Base-by-base conservation (phyloP, 2,329 filamentous ascomycete species). In the Coniochaeta sp. region DNA sequence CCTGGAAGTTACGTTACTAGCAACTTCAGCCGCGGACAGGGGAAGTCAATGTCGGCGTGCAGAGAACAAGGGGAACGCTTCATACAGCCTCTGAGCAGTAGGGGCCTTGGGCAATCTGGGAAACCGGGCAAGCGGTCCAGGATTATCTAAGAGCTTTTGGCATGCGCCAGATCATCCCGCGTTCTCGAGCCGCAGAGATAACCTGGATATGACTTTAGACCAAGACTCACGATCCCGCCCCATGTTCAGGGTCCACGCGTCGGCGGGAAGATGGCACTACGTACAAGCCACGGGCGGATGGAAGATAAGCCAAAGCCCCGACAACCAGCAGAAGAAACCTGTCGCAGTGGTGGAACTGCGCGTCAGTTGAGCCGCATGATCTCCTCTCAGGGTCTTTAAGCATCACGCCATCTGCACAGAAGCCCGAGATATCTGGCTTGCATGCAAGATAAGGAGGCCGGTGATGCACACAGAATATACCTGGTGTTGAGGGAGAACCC, bases 61-160 rank as follows among this genome's bases (percentile, higher is more conserved):
- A 38, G 16, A 20, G 2, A 6, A 42, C 38, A 26, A 18, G 18
- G 20, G 38, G 38, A 42, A 42, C 12, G 12, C 38, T 26, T 10
- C 20, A 42, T 12, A 26, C 26, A 14, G 38, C 4, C 12, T 26
- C 20, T 42, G 28, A n/a, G 26, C 14, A 31, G 16, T n/a, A 16
- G 10, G 9, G 20, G 31, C 13, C 47, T n/a, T 33, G 13, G 13
- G 47, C 31, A 49, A 49, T 49, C 16, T 49, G 47, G 47, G 12
- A 33, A 49, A 49, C 31, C 47, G 47, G 47, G 47, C 47, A 49
- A 49, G 24, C 35, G 28, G 28, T 27, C 28, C 47, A 35, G 28
- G 9, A 35, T 31, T 9, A 32, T 32, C 30, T 9, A 32, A n/a
- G n/a, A n/a, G n/a, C n/a, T n/a, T 12, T 30, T 42, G 20, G 12